phyloP scores from a whole-genome alignment of 139 green algal genomes.

The Volvox reticuliferus region DNA sequence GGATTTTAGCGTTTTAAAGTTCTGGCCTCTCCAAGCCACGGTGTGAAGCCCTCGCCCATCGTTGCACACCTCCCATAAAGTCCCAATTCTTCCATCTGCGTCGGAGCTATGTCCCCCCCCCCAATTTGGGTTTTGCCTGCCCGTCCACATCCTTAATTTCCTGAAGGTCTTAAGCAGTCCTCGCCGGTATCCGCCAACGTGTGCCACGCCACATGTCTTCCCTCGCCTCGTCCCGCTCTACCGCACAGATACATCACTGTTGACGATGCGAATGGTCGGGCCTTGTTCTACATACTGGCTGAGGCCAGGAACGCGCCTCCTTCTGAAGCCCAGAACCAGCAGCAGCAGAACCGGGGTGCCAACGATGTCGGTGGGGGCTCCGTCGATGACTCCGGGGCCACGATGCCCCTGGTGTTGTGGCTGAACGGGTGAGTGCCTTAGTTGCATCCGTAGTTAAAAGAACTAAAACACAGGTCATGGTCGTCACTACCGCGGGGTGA shows the following conservation, averaged over 20 bases:
- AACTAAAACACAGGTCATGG: too few species aligned
- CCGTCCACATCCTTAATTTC: too few species aligned
- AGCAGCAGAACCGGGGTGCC: not conserved
- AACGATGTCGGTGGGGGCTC: not conserved
- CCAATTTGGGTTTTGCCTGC: too few species aligned
- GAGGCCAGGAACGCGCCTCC: conserved; percentile 46
- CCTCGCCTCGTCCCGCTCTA: not conserved
- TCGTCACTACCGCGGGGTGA: too few species aligned
- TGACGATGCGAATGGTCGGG: conserved; percentile 72
- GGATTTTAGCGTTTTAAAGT: not conserved
- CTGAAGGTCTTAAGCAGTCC: too few species aligned
- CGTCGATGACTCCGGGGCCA: conserved; percentile 38
- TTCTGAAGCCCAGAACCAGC: not conserved
- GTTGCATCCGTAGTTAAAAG: too few species aligned
- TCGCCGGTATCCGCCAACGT: too few species aligned
- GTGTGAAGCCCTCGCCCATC: too few species aligned
- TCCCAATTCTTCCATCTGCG: too few species aligned
- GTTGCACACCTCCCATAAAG: too few species aligned
- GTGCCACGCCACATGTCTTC: not conserved
- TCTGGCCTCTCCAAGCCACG: not conserved
- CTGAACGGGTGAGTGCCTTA: conserved; percentile 80
- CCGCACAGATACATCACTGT: conserved; percentile 86
- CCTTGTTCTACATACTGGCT: conserved; percentile 83
- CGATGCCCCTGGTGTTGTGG: conserved; percentile 76
- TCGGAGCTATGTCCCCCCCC: too few species aligned